Conservation (phyloP, 805 yeast genomes). For the Saccharomycopsis olivae region DNA sequence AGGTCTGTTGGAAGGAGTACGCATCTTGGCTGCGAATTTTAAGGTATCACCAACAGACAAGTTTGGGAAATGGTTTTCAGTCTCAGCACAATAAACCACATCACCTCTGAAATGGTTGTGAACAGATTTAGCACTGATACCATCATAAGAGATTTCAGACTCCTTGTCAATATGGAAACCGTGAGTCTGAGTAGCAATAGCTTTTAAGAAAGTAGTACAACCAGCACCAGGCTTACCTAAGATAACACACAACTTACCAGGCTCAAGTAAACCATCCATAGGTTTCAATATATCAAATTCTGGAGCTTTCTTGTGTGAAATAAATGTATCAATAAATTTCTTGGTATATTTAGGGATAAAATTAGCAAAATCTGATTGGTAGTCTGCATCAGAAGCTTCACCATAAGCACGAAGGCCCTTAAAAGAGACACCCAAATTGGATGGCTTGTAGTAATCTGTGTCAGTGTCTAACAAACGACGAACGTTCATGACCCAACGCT, state of each 20-base stretch:
- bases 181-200: slow-evolving; percentile 44
- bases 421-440: slow-evolving; percentile 48
- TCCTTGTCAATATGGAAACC: slow-evolving; percentile 40
- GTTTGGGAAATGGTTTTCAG: slow-evolving; percentile 55
- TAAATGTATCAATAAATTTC: slow-evolving; percentile 25
- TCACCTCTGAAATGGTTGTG: slow-evolving; percentile 45
- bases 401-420: slow-evolving; percentile 54
- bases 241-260: slow-evolving; percentile 64
- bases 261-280: slow-evolving; percentile 45
- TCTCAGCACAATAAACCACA: slow-evolving; percentile 53
- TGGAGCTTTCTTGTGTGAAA: slow-evolving; percentile 20
- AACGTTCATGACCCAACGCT: slow-evolving; percentile 56
- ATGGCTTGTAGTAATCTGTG: slow-evolving; percentile 49
- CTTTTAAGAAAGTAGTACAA: slow-evolving; percentile 50
- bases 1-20: slow-evolving; percentile 48
- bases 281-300: slow-evolving; percentile 37
- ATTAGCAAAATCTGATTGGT: slow-evolving; percentile 38
- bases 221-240: slow-evolving; percentile 76
- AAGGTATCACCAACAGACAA: slow-evolving; percentile 53
- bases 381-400: slow-evolving; percentile 47
- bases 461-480: slow-evolving; percentile 40
- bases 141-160: slow-evolving; percentile 39
- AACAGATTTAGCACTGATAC: slow-evolving; percentile 36
- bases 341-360: slow-evolving; percentile 8
- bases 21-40: slow-evolving; percentile 40